Conservation (phyloP, 1,284 basidiomycete species). For the Vanrija sp. region DNA sequence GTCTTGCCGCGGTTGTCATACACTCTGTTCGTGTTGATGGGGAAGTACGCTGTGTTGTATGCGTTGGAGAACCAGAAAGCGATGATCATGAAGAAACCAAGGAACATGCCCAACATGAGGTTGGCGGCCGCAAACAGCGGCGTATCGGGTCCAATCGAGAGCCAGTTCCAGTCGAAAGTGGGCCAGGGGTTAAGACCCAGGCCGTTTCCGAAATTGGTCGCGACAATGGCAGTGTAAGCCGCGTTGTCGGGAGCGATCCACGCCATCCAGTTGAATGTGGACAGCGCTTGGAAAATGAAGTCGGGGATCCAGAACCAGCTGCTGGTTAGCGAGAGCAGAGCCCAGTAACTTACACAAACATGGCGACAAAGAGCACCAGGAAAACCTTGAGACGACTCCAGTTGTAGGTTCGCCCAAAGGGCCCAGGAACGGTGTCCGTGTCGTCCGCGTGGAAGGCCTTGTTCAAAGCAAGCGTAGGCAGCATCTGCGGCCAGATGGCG, state of each 20-base stretch:
- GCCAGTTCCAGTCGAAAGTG: constrained; percentile 43
- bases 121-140: constrained; percentile 38
- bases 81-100: constrained; percentile 22
- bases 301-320: constrained; percentile 48
- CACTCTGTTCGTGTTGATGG: constrained; percentile 31
- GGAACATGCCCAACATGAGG: constrained; percentile 25
- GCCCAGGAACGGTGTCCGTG: constrained; percentile 40
- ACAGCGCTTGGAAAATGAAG: constrained; percentile 50
- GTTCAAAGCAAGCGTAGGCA: constrained; percentile 48
- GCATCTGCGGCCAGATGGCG: constrained; percentile 47
- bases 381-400: constrained; percentile 43
- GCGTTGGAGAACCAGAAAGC: constrained; percentile 29
- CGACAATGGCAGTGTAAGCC: constrained; percentile 22
- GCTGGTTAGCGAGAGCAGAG: not conserved
- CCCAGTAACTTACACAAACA: constrained; percentile 35
- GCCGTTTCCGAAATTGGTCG: constrained; percentile 19
- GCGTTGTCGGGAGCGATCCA: constrained; percentile 55
- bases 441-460: constrained; percentile 49
- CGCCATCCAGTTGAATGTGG: constrained; percentile 59
- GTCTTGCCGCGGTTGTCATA: constrained; percentile 27
- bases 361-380: constrained; percentile 33
- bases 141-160: constrained; percentile 5
- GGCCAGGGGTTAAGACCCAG: constrained; percentile 31
- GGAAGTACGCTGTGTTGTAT: constrained; percentile 35
- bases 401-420: constrained; percentile 21